Conservation (phyloP, 805 yeast species). For the Wickerhamomyces bisporus region DNA sequence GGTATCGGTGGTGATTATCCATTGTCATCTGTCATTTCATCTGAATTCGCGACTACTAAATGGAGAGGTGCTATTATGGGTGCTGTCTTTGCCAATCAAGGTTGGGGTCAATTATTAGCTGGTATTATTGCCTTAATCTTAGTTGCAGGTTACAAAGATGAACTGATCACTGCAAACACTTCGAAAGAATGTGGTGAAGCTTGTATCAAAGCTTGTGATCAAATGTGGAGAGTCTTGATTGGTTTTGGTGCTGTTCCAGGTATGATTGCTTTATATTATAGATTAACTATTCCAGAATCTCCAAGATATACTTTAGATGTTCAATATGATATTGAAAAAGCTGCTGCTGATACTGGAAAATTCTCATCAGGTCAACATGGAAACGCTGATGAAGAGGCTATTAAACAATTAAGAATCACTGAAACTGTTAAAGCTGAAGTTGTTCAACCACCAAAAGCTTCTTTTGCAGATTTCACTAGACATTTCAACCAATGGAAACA, state of each 20-base stretch:
- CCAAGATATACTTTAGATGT: constrained; percentile 88
- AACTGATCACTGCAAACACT: constrained; percentile 46
- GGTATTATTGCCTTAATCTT: constrained; percentile 77
- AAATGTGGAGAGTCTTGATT: constrained; percentile 89
- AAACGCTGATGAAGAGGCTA: constrained; percentile 40
- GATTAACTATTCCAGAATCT: constrained; percentile 92
- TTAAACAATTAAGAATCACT: constrained; percentile 40
- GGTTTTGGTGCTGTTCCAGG: constrained; percentile 94
- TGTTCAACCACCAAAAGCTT: constrained; percentile 71
- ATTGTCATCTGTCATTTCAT: constrained; percentile 84
- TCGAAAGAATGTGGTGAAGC: constrained; percentile 56
- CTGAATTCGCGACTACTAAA: constrained; percentile 89
- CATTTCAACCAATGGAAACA: constrained; percentile 86
- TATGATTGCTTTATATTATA: constrained; percentile 74
- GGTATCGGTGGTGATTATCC: constrained; percentile 99
- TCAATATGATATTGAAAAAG: constrained; percentile 49
- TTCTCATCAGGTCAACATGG: constrained; percentile 47
- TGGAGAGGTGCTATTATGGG: constrained; percentile 99
- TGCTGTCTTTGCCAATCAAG: constrained; percentile 95
- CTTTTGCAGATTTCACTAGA: constrained; percentile 59
- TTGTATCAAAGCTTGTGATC: constrained; percentile 79
- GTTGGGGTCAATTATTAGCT: constrained; percentile 89
- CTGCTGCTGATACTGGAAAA: constrained; percentile 50
- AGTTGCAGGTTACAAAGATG: constrained; percentile 71
- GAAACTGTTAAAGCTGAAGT: constrained; percentile 51